Base-by-base conservation (phyloP, 2,329 filamentous ascomycete genomes). In the Fusarium haematococcum region DNA sequence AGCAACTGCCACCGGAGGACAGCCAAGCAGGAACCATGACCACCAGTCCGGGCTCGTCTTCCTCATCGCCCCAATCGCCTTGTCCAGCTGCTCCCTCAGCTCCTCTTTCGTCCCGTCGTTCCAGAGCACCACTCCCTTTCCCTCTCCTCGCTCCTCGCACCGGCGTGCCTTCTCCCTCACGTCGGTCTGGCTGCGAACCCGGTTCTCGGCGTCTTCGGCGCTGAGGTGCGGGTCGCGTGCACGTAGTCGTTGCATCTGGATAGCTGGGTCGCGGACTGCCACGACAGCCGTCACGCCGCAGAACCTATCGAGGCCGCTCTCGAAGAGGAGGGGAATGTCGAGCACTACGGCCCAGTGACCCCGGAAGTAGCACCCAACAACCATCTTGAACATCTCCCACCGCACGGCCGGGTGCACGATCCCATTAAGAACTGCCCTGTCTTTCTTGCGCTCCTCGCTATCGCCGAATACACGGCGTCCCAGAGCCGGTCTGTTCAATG, bases 401-500 rank as follows among this genome's bases (percentile, higher is more conserved):
- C 95, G 89, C 48, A 99, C 95, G 0, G 94, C 95, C 0, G 97
- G 97, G 81, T 99, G 97, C 60, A 98, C 94, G 75, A 99, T 98
- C 58, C 90, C 87, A 81, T 98, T 98, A 16, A 99, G 88, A 33
- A 93, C 91, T 62, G 88, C 90, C 30, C 96, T 88, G 82, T 98
- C 95, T 73, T 86, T 88, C 78, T 89, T 89, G 66, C 89, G 88
- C 76, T 95, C 92, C 32, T 92, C 90, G 57, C 88, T 91, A 75
- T 93, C 88, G 37, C 97, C 97, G 81, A 99, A 99, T 2, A 99
- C 94, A 66, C 95, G 88, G 54, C 91, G 87, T 1, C 97, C 97
- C 2, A 99, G 89, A 1, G 94, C 95, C 0, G 95, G 93, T 1
- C 97, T 89, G 84, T 99, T 97, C 60, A 99, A 86, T 3, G 94